Percentiles rank a stretch among this genome's conserved stretches.
phyloP scores from a whole-genome alignment of 2,329 filamentous ascomycete genomes.

The Ceratocystis lukuohia region DNA sequence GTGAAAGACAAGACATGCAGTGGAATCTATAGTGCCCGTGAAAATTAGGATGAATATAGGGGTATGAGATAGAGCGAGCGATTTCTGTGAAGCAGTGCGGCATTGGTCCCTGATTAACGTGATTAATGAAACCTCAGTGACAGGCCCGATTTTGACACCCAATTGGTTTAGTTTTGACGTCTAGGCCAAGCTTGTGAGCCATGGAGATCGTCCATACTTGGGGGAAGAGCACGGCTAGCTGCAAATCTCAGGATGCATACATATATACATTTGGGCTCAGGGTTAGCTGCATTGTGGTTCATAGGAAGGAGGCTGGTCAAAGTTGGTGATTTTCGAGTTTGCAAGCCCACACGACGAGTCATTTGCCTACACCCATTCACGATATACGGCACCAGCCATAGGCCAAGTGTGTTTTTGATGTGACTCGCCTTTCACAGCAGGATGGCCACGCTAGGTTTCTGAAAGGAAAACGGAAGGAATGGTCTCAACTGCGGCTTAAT shows the following conservation, averaged over 20 bases:
- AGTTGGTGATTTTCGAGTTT: neutral
- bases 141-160: neutral
- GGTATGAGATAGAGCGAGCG: neutral
- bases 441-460: neutral
- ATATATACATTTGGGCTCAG: neutral
- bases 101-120: neutral
- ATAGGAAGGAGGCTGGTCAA: neutral
- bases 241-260: neutral
- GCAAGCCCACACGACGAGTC: neutral
- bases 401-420: neutral
- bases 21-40: neutral
- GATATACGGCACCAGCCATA: neutral
- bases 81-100: neutral
- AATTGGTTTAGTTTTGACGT: neutral
- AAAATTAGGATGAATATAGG: neutral
- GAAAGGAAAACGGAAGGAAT: neutral
- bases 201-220: neutral
- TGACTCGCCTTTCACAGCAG: neutral
- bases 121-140: neutral
- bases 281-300: neutral
- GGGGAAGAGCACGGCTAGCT: neutral
- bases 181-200: neutral
- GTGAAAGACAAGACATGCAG: neutral
- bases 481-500: neutral
- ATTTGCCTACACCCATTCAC: neutral